Conservation (phyloP, 441 rosid species). For the Adansonia rubrostipa region DNA sequence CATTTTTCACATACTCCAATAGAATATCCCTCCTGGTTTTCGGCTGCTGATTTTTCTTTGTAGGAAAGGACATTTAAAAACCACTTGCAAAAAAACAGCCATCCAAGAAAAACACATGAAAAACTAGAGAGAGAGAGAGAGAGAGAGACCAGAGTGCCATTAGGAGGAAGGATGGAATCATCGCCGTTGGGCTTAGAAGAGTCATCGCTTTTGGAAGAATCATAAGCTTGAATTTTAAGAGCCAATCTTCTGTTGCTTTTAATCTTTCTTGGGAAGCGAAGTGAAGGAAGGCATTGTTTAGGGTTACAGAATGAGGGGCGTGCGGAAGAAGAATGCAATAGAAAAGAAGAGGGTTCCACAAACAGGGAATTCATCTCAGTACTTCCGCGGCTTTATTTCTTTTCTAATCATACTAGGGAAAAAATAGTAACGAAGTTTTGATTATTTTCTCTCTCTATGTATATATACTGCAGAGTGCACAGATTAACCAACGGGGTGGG, state of each 20-base stretch:
- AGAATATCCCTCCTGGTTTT: slow-evolving; percentile 80
- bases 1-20: slow-evolving; percentile 91
- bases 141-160: slow-evolving; percentile 61
- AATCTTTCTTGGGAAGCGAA: slow-evolving; percentile 44
- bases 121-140: background rate
- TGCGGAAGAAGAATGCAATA: slow-evolving; percentile 41
- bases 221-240: slow-evolving; percentile 59
- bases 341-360: slow-evolving; percentile 41
- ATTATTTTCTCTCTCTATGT: too few species aligned
- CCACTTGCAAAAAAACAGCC: slow-evolving; percentile 22
- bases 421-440: too few species aligned
- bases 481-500: too few species aligned
- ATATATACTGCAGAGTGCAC: too few species aligned
- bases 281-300: slow-evolving; percentile 36
- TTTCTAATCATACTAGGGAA: background rate
- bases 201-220: slow-evolving; percentile 54
- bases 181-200: slow-evolving; percentile 44
- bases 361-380: slow-evolving; percentile 56
- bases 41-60: slow-evolving; percentile 43
- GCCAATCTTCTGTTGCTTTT: slow-evolving; percentile 39
- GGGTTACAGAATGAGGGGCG: slow-evolving; percentile 36
- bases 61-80: slow-evolving; percentile 24
- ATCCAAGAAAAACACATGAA: slow-evolving; percentile 9
- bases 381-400: background rate
- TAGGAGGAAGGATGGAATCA: slow-evolving; percentile 61